Percentiles rank a stretch among this genome's conserved stretches.
These are phyloP conservation scores for Talaromyces trachyspermus DNA, from an alignment of 495 filamentous ascomycete genomes.

Conservation along the genomic window DNA sequence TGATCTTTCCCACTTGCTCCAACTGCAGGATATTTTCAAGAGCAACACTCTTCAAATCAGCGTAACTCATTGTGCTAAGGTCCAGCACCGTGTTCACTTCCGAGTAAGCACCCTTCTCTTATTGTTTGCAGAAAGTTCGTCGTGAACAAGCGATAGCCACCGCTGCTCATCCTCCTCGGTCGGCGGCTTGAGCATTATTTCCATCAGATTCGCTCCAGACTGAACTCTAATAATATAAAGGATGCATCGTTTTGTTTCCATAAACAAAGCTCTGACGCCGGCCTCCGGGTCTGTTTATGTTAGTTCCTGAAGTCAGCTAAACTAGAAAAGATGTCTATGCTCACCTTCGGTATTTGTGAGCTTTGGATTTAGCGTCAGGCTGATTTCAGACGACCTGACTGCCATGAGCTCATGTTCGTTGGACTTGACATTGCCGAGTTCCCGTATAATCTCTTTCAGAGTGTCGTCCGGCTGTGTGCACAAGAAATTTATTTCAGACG, in stretches of 20 bases:
- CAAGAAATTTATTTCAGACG: slow-evolving; percentile 65
- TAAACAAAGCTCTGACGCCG: slow-evolving; percentile 83
- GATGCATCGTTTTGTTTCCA: slow-evolving; percentile 96
- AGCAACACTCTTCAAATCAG: slow-evolving; percentile 83
- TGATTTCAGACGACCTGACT: slow-evolving; percentile 84
- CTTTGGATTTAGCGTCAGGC: slow-evolving; percentile 83
- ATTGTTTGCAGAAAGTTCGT: slow-evolving; percentile 66
- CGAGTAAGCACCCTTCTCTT: slow-evolving; percentile 80
- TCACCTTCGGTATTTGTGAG: slow-evolving; percentile 76
- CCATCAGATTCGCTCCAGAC: slow-evolving; percentile 82
- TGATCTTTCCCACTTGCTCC: slow-evolving; percentile 77
- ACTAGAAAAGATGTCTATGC: slow-evolving; percentile 5
- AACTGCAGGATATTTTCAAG: slow-evolving; percentile 90
- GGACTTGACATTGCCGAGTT: slow-evolving; percentile 89
- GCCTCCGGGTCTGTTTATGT: slow-evolving; percentile 68
- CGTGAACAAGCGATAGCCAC: slow-evolving; percentile 76
- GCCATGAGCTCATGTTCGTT: slow-evolving; percentile 89
- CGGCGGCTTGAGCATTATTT: slow-evolving; percentile 89
- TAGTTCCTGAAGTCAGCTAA: not conserved
- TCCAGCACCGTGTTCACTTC: slow-evolving; percentile 80
- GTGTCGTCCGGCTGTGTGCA: slow-evolving; percentile 78
- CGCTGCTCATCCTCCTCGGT: slow-evolving; percentile 78
- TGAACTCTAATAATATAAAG: slow-evolving; percentile 97
- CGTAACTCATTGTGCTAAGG: slow-evolving; percentile 82
- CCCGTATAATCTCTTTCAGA: slow-evolving; percentile 82